These are phyloP conservation scores for Globisporangium nodosum DNA, from an alignment of 352 stramenopile genomes.

Conservation along the genomic window DNA sequence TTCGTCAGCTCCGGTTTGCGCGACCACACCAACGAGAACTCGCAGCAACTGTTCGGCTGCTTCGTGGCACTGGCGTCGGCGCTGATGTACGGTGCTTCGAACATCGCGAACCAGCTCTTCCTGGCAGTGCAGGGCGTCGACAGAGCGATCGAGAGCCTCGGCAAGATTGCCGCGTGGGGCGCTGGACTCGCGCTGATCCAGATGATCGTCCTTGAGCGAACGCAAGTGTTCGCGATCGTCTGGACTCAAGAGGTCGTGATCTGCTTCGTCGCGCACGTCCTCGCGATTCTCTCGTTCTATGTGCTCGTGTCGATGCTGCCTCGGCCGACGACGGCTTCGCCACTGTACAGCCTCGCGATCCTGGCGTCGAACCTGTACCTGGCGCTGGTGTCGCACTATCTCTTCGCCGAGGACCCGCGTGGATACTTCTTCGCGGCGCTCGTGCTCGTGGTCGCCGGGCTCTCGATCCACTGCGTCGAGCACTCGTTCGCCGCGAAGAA, in stretches of 20 bases:
- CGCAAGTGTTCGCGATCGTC: slow-evolving; percentile 15
- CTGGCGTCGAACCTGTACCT: slow-evolving; percentile 34
- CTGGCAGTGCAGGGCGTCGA: slow-evolving; percentile 19
- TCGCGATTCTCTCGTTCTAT: slow-evolving; percentile 37
- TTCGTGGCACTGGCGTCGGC: slow-evolving; percentile 23
- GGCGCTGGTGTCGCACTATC: slow-evolving; percentile 19
- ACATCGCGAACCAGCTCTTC: slow-evolving; percentile 33
- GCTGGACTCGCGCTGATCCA: slow-evolving; percentile 23
- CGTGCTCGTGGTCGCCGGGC: slow-evolving; percentile 25
- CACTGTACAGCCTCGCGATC: slow-evolving; percentile 33
- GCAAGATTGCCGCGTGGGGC: slow-evolving; percentile 25
- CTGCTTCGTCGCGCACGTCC: slow-evolving; percentile 27
- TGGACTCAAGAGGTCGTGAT: slow-evolving; percentile 22
- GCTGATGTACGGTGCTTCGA: slow-evolving; percentile 32
- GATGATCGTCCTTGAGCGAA: slow-evolving; percentile 21
- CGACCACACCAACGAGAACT: slow-evolving; percentile 12
- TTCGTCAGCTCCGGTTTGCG: slow-evolving; percentile 18
- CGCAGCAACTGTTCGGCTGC: slow-evolving; percentile 27
- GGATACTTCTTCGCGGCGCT: slow-evolving; percentile 15
- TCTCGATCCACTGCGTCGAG: slow-evolving; percentile 23
- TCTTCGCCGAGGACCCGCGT: slow-evolving; percentile 19
- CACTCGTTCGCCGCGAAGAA: slow-evolving; percentile 4
- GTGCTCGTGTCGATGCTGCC: slow-evolving; percentile 26
- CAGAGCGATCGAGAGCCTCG: slow-evolving; percentile 23
- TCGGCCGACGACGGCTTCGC: slow-evolving; percentile 17